Evolutionary conservation across 1,284 basidiomycete genomes (phyloP).

Genomic region (Sparassis latifolia): DNA sequence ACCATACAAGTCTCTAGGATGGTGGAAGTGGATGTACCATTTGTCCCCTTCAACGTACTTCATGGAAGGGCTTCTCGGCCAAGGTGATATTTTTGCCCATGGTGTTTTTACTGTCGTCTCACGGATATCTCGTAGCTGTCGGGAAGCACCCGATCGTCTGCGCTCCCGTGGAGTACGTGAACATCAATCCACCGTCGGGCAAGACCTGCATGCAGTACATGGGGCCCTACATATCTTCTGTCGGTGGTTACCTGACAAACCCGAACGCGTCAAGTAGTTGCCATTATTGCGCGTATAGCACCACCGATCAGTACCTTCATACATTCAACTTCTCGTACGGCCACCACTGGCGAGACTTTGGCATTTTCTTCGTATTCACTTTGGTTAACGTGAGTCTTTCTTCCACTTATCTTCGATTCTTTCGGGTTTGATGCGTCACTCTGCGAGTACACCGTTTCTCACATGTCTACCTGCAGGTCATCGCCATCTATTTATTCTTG

Average conservation of each 20-base stretch:
- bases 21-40: conserved; percentile 81
- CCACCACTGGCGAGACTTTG: conserved; percentile 61
- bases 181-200: conserved; percentile 51
- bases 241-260: conserved; percentile 66
- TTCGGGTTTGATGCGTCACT: not conserved
- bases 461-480: conserved; percentile 16
- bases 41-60: conserved; percentile 71
- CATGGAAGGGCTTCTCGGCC: conserved; percentile 47
- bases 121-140: conserved; percentile 16
- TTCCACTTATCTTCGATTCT: not conserved
- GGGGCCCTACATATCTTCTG: conserved; percentile 40
- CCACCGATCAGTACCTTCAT: conserved; percentile 52
- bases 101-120: not conserved
- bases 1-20: conserved; percentile 54
- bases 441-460: not conserved
- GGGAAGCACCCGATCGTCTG: conserved; percentile 41
- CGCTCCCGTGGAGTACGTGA: conserved; percentile 33
- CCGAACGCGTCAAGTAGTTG: conserved; percentile 45
- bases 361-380: conserved; percentile 58
- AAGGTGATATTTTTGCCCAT: conserved; percentile 25
- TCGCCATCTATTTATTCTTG: conserved; percentile 25
- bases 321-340: conserved; percentile 49
- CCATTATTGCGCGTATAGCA: conserved; percentile 45
- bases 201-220: conserved; percentile 59
- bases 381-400: conserved; percentile 45